Percentiles rank a stretch among this genome's conserved stretches.
These are phyloP conservation scores for Acanthamoeba polyphaga DNA, from an alignment of 208 protist species.

Conservation along the genomic window DNA sequence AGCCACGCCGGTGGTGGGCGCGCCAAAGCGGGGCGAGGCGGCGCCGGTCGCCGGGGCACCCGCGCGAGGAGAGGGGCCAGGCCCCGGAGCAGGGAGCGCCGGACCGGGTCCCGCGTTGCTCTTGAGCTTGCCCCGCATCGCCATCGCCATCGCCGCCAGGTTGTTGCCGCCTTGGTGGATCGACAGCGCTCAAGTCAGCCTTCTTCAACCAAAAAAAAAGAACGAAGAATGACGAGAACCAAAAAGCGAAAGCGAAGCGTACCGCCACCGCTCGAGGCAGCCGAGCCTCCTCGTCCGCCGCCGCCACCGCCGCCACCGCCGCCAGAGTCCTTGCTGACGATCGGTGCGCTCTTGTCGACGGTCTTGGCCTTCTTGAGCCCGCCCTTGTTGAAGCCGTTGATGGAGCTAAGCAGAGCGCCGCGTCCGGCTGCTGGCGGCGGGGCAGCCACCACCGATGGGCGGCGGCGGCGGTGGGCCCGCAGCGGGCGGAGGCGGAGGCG, in stretches of 20 bases:
- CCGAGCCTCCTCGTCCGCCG: not conserved
- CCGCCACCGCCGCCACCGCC: not conserved
- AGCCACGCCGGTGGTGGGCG: not conserved
- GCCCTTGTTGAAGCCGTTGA: conserved; percentile 47
- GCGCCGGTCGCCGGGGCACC: not conserved
- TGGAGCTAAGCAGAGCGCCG: conserved; percentile 26
- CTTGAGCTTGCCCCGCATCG: conserved; percentile 29
- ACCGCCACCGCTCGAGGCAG: not conserved
- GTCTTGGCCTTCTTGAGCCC: conserved; percentile 48
- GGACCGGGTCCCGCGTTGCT: not conserved
- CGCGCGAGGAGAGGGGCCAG: not conserved
- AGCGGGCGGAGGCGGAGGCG: not conserved
- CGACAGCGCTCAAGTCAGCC: too few relatives aligned
- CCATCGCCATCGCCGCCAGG: conserved; percentile 33
- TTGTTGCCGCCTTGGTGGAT: not conserved
- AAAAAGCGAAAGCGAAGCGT: not conserved
- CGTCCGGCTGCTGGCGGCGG: conserved; percentile 10
- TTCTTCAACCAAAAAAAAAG: too few relatives aligned
- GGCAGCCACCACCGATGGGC: not conserved
- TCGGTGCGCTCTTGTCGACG: conserved; percentile 32
- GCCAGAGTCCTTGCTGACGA: not conserved
- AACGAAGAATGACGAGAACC: too few relatives aligned
- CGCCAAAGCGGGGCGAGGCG: not conserved
- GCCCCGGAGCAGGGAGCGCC: not conserved
- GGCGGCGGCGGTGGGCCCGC: not conserved